These are phyloP conservation scores for Anisogramma anomala DNA, from an alignment of 2,329 filamentous ascomycete genomes.

Conservation along the genomic window DNA sequence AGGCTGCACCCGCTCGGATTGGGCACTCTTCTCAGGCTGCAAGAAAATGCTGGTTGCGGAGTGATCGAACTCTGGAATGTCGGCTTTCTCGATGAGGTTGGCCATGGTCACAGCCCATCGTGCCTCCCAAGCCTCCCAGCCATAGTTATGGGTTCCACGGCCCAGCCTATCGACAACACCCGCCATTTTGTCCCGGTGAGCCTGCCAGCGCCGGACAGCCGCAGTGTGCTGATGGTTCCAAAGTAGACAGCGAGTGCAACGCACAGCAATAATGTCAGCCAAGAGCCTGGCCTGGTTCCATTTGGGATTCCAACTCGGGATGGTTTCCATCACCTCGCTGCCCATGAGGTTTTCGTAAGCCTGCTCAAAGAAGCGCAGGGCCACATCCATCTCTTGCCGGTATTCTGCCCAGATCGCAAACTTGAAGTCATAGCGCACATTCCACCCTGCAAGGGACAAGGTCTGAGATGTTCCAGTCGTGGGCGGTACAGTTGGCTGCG, in stretches of 20 bases:
- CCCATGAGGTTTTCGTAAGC: conserved; percentile 77
- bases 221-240: conserved; percentile 69
- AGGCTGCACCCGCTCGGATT: conserved; percentile 46
- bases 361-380: conserved; percentile 73
- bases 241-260: conserved; percentile 70
- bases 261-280: conserved; percentile 69
- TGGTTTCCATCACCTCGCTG: conserved; percentile 74
- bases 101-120: conserved; percentile 56
- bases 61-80: conserved; percentile 38
- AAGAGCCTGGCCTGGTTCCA: conserved; percentile 91
- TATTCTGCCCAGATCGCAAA: conserved; percentile 84
- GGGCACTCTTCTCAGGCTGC: conserved; percentile 45
- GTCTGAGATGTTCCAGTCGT: conserved; percentile 77
- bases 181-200: conserved; percentile 60
- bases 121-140: conserved; percentile 89
- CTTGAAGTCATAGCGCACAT: conserved; percentile 90
- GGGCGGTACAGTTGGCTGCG: conserved; percentile 70
- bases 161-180: conserved; percentile 74
- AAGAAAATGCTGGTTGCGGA: conserved; percentile 36
- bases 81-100: conserved; percentile 43
- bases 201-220: conserved; percentile 69
- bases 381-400: conserved; percentile 81
- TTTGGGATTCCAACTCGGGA: conserved; percentile 77
- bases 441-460: conserved; percentile 79
- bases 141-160: conserved; percentile 78